phyloP scores from a whole-genome alignment of 768 basidiomycete species.

The Lactifluus volemus region DNA sequence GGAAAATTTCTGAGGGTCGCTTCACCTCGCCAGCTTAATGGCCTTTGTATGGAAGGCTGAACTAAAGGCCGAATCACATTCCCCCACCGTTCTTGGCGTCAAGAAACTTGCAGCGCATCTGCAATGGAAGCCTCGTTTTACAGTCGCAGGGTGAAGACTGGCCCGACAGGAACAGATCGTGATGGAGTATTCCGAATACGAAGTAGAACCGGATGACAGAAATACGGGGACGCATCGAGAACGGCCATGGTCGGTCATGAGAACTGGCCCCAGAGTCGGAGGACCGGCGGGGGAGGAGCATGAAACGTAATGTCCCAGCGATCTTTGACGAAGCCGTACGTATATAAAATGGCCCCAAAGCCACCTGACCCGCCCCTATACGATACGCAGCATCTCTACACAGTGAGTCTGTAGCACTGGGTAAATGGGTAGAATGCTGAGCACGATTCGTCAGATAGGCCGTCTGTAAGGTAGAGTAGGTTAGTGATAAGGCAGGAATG shows the following conservation, averaged over 20 bases:
- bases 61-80: background rate
- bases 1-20: background rate
- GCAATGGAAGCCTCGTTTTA: background rate
- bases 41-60: background rate
- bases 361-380: background rate
- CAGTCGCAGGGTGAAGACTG: background rate
- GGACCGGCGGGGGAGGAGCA: background rate
- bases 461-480: background rate
- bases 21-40: background rate
- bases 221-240: slow-evolving; percentile 6
- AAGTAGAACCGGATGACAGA: slow-evolving; percentile 6
- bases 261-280: slow-evolving; percentile 1
- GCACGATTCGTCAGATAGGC: background rate
- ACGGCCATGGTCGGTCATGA: background rate
- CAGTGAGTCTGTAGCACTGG: background rate
- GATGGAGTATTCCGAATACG: slow-evolving; percentile 5
- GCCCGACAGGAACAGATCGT: background rate
- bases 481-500: background rate
- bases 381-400: background rate
- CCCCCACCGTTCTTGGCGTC: background rate
- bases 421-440: background rate
- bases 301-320: slow-evolving; percentile 7
- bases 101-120: background rate
- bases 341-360: background rate
- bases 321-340: background rate